These are phyloP conservation scores for Arthrobotrys conoides DNA, from an alignment of 2,329 filamentous ascomycete genomes.

Conservation along the genomic window DNA sequence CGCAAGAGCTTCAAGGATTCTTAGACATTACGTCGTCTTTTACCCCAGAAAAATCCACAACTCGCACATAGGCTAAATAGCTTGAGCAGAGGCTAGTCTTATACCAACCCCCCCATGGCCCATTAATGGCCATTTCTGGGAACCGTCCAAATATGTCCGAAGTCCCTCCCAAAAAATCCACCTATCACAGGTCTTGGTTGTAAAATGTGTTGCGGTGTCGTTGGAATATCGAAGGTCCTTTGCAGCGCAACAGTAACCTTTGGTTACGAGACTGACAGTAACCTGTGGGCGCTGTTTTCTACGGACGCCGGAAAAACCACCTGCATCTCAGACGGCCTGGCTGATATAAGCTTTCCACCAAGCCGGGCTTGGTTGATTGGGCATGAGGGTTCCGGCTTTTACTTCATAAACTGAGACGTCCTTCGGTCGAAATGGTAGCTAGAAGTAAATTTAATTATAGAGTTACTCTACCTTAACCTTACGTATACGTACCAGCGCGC, in stretches of 20 bases:
- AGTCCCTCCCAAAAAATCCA: conserved; percentile 55
- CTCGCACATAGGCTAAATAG: conserved; percentile 48
- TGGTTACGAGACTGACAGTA: no score
- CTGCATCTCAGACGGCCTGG: conserved; percentile 46
- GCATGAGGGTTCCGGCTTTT: conserved; percentile 2
- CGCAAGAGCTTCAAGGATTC: conserved; percentile 40
- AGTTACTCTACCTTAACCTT: not conserved
- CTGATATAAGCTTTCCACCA: conserved; percentile 57
- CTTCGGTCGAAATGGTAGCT: not conserved
- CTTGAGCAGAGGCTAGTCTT: conserved; percentile 18
- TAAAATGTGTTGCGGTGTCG: conserved; percentile 51
- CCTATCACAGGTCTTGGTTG: conserved; percentile 47
- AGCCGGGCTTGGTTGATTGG: conserved; percentile 28
- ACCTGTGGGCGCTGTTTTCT: no score
- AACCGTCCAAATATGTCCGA: conserved; percentile 38
- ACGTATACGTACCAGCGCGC: no score
- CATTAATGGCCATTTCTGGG: conserved; percentile 43
- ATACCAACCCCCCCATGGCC: conserved; percentile 37
- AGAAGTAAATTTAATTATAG: not conserved
- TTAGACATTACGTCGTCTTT: conserved; percentile 45
- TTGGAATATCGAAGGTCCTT: conserved; percentile 17
- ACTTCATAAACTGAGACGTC: not conserved
- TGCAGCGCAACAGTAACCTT: not conserved
- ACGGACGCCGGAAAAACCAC: conserved; percentile 54
- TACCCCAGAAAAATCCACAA: conserved; percentile 47